Conservation (phyloP, 2,329 filamentous ascomycete species). For the Aureobasidium sp. region DNA sequence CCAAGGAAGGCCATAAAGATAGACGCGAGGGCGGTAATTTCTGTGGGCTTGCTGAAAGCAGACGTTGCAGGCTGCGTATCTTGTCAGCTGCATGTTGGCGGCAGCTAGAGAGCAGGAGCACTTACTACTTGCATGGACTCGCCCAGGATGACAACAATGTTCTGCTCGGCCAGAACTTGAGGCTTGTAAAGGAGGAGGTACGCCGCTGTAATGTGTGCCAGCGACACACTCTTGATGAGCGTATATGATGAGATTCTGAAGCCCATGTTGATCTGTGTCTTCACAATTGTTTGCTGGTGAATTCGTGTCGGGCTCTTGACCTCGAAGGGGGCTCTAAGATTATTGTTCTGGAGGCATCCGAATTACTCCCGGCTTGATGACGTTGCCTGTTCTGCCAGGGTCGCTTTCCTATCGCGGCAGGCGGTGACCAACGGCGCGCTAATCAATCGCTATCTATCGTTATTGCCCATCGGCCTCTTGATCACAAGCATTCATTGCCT, state of each 20-base stretch:
- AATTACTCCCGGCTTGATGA: not conserved
- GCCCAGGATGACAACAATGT: constrained; percentile 71
- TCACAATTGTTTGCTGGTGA: not conserved
- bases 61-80: constrained; percentile 53
- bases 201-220: constrained; percentile 78
- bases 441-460: not conserved
- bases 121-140: constrained; percentile 75
- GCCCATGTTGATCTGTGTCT: constrained; percentile 53
- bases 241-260: constrained; percentile 66
- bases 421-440: not conserved
- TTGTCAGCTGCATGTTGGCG: not conserved
- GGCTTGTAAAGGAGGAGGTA: constrained; percentile 78
- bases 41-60: constrained; percentile 60
- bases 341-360: not conserved
- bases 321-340: not conserved
- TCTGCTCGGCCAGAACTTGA: constrained; percentile 65
- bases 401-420: constrained; percentile 4
- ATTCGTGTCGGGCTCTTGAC: not conserved
- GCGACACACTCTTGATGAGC: constrained; percentile 71
- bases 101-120: constrained; percentile 6
- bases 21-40: constrained; percentile 59
- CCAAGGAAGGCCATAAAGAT: constrained; percentile 61
- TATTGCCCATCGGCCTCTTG: not conserved
- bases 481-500: not conserved
- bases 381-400: not conserved